Conservation (phyloP, 2,329 filamentous ascomycete genomes). For the Ceratocystis harringtonii region DNA sequence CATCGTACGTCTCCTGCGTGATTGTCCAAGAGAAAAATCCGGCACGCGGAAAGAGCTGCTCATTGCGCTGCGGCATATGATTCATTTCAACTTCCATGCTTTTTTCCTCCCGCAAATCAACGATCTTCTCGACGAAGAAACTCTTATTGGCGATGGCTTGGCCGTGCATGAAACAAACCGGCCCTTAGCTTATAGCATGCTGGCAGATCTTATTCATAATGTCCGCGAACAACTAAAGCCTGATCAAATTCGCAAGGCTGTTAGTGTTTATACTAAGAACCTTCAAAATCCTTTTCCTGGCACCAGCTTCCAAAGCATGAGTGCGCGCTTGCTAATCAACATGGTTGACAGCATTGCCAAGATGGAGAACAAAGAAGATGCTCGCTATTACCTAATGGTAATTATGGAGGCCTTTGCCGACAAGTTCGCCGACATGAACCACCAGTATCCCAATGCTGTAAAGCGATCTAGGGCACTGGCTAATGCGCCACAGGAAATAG, state of each 20-base stretch:
- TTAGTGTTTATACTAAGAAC: constrained; percentile 94
- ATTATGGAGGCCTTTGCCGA: constrained; percentile 96
- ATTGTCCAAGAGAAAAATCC: constrained; percentile 90
- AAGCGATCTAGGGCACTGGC: constrained; percentile 56
- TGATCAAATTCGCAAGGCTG: constrained; percentile 86
- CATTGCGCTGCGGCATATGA: constrained; percentile 93
- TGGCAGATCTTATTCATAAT: constrained; percentile 95
- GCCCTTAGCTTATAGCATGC: constrained; percentile 92
- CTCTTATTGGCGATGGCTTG: constrained; percentile 83
- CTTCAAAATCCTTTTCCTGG: constrained; percentile 91
- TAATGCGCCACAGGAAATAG: constrained; percentile 44
- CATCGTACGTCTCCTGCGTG: constrained; percentile 77
- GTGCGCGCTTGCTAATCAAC: constrained; percentile 87
- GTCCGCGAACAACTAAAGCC: constrained; percentile 77
- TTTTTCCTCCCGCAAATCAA: constrained; percentile 93
- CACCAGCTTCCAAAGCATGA: constrained; percentile 99
- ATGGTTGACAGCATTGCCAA: constrained; percentile 98
- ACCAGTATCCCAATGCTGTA: constrained; percentile 85
- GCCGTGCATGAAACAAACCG: constrained; percentile 96
- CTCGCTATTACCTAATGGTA: constrained; percentile 89
- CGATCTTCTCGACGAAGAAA: constrained; percentile 83
- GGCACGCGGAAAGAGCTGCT: constrained; percentile 85
- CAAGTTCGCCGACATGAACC: constrained; percentile 96
- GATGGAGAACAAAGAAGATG: constrained; percentile 82
- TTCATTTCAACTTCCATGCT: constrained; percentile 95